These are phyloP conservation scores for Fusarium devonianum DNA, from an alignment of 2,329 filamentous ascomycete species.

Conservation along the genomic window DNA sequence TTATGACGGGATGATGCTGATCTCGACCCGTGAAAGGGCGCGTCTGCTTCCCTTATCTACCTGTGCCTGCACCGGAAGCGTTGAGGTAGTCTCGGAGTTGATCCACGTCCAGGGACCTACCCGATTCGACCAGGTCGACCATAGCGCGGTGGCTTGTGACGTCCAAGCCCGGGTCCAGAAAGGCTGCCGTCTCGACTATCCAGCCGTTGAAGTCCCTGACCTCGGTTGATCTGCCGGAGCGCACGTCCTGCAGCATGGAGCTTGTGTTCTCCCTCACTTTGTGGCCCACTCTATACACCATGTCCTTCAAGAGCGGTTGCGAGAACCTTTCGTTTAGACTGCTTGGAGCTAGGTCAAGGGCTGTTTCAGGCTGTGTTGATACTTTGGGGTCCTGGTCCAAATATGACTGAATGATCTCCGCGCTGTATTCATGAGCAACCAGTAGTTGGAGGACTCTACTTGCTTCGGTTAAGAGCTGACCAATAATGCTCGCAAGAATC, in stretches of 20 bases:
- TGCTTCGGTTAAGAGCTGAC: conserved; percentile 76
- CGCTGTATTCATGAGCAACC: conserved; percentile 63
- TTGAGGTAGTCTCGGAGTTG: conserved; percentile 45
- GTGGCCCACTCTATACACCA: conserved; percentile 57
- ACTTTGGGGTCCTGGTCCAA: neutral
- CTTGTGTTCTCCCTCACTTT: conserved; percentile 62
- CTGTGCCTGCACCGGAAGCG: conserved; percentile 20
- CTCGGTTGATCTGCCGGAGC: conserved; percentile 60
- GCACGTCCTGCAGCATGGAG: conserved; percentile 69
- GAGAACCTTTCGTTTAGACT: conserved; percentile 53
- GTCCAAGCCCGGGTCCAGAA: conserved; percentile 46
- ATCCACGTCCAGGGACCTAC: conserved; percentile 43
- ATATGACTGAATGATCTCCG: conserved; percentile 46
- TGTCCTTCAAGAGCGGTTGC: conserved; percentile 48
- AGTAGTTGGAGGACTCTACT: conserved; percentile 74
- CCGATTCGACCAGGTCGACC: conserved; percentile 53
- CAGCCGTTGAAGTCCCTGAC: conserved; percentile 68
- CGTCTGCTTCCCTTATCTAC: conserved; percentile 19
- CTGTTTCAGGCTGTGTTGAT: conserved; percentile 1
- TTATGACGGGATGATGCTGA: conserved; percentile 26
- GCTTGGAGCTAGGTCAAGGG: conserved; percentile 24
- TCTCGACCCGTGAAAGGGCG: conserved; percentile 19
- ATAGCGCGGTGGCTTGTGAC: conserved; percentile 52
- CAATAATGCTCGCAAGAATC: conserved; percentile 66
- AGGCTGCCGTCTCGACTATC: conserved; percentile 56